phyloP scores from a whole-genome alignment of 169 alveolate species.

The Cryptosporidium bovis region DNA sequence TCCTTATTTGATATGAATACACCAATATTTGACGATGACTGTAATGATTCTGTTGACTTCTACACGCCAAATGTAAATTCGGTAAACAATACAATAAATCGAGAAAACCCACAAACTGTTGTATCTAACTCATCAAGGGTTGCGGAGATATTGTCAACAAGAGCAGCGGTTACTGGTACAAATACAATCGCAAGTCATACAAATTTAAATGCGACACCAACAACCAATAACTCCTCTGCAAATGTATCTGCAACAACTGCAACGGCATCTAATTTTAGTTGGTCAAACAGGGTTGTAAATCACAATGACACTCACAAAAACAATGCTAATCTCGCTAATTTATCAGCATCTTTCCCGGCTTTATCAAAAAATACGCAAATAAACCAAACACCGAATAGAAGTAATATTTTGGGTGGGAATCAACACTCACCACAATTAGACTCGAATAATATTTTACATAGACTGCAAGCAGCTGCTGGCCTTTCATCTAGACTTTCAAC shows the following conservation, averaged over 20 bases:
- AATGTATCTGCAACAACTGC: not conserved
- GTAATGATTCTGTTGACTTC: conserved; percentile 3
- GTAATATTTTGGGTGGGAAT: not conserved
- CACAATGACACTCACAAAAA: not conserved
- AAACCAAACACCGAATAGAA: conserved; percentile 8
- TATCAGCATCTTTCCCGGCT: conserved; percentile 53
- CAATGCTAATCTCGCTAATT: conserved; percentile 2
- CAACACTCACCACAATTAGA: not conserved
- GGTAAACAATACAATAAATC: not conserved
- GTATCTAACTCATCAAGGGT: not conserved
- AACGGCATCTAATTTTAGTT: conserved; percentile 37
- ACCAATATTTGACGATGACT: conserved; percentile 70
- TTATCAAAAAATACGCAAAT: conserved; percentile 39
- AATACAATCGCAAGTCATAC: not conserved
- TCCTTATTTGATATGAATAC: conserved; percentile 66
- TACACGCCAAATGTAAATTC: not conserved
- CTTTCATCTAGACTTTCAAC: not conserved
- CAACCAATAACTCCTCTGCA: not conserved
- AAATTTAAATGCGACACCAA: not conserved
- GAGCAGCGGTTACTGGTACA: not conserved
- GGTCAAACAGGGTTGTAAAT: conserved; percentile 39
- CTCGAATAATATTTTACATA: conserved; percentile 13
- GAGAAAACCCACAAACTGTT: not conserved
- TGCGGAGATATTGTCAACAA: not conserved
- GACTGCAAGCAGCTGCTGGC: conserved; percentile 47